Conservation (phyloP, 345 rosid genomes). For the Corymbia maculata region DNA sequence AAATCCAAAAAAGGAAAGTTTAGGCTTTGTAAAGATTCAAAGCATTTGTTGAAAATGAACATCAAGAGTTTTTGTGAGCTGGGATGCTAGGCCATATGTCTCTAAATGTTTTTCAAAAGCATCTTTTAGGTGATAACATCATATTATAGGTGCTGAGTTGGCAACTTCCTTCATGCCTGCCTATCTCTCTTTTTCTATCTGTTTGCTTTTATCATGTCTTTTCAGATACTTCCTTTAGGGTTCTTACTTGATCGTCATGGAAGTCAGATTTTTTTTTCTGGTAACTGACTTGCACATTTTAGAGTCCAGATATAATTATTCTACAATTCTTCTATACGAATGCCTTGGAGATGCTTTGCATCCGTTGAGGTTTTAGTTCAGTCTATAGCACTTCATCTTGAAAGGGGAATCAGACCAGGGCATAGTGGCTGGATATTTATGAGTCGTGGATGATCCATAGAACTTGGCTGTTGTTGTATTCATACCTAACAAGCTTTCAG, state of each 20-base stretch:
- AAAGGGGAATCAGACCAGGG: background rate
- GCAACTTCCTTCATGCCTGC: background rate
- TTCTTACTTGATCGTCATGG: background rate
- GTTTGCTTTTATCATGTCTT: background rate
- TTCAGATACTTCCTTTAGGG: background rate
- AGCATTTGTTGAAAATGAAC: background rate
- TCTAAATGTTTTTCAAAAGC: background rate
- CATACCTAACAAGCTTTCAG: background rate
- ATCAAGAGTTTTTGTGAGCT: background rate
- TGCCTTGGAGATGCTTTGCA: background rate
- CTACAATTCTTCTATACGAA: background rate
- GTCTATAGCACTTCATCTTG: background rate
- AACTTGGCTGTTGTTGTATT: background rate
- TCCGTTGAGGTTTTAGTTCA: background rate
- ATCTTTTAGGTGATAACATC: background rate
- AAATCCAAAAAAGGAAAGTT: background rate
- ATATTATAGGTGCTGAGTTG: background rate
- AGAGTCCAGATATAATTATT: background rate
- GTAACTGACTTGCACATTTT: background rate
- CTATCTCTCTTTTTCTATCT: background rate
- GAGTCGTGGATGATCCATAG: background rate
- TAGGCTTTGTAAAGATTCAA: background rate
- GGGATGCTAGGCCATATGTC: background rate
- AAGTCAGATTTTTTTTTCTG: background rate
- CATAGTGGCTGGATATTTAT: background rate